Percentiles rank a stretch among this genome's conserved stretches.
Conservation (phyloP, 176 grass and related monocot species). For the Musa schizocarpa region DNA sequence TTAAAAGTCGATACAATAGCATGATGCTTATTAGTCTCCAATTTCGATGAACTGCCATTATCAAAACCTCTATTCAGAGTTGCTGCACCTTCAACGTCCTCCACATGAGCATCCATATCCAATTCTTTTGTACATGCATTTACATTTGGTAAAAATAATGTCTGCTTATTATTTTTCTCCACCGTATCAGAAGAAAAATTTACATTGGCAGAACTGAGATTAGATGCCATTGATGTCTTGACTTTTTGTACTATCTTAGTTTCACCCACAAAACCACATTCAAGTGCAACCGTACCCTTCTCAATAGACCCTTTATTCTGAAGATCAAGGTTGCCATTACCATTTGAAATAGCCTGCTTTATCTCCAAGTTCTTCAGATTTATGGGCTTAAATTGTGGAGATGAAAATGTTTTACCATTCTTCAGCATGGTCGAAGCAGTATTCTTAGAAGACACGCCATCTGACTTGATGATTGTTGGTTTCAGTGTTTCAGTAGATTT, state of each 20-base stretch:
- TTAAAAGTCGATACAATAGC: conserved; percentile 13
- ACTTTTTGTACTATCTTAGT: conserved; percentile 21
- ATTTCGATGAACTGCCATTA: conserved; percentile 16
- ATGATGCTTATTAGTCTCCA: conserved; percentile 3
- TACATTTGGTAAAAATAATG: conserved; percentile 28
- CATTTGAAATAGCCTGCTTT: conserved; percentile 44
- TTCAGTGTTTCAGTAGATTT: conserved; percentile 42
- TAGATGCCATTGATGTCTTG: conserved; percentile 21
- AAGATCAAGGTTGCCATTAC: conserved; percentile 31
- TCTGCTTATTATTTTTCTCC: conserved; percentile 15
- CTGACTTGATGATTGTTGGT: conserved; percentile 42
- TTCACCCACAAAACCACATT: conserved; percentile 14
- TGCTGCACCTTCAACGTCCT: conserved; percentile 12
- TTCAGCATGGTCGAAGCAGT: conserved; percentile 20
- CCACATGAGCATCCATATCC: conserved; percentile 1
- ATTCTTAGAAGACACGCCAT: conserved; percentile 33
- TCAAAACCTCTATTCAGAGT: conserved; percentile 19
- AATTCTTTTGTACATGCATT: conserved; percentile 25
- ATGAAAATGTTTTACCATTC: conserved; percentile 53
- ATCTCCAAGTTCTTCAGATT: conserved; percentile 54
- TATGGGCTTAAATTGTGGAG: conserved; percentile 56
- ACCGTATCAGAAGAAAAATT: conserved; percentile 21
- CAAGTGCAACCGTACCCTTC: conserved; percentile 14
- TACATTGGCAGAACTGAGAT: conserved; percentile 17
- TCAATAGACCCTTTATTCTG: conserved; percentile 30